Base-by-base conservation (phyloP, 2,329 filamentous ascomycete species). In the Leptographium radiaticola region DNA sequence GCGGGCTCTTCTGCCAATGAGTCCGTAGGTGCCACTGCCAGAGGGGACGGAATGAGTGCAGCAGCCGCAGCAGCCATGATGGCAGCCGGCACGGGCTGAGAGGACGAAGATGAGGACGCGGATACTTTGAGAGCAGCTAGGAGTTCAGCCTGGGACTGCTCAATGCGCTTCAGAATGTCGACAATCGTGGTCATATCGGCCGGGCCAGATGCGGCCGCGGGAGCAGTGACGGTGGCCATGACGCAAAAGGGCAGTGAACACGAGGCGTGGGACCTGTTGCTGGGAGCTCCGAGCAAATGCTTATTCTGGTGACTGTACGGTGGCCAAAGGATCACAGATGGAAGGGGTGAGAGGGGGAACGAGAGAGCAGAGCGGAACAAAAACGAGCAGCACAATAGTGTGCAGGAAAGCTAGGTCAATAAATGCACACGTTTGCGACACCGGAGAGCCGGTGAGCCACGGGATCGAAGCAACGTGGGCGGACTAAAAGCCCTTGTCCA, bases 61-160 rank as follows among this genome's bases (percentile, higher is more conserved):
- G 51, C 45, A 1, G 49, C 43, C 10, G 49, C 53, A 25, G 52
- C 30, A 8, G 46, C 52, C 18, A 47, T 42, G 20, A 50, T 51
- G 33, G 52, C 13, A 12, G 56, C 42, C 4, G 33, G 39, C 2
- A 44, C 18, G 9, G 20, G 25, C 11, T 25, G 10, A 30, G 36
- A 13, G 9, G 40, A 18, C 2, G 53, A 30, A 4, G 53, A 39
- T 18, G 57, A 61, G 46, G 49, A 30, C 3, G 53, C n/a, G 6
- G 53, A 39, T 20, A 56, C 61, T 46, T 74, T 67, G 31, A 75
- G 61, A 5, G 68, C 68, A 25, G 66, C 64, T 38, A 72, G 57
- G 18, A 76, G 64, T 49, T 69, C 65, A 12, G 65, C 59, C 57
- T 75, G 73, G 16, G 66, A 67, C 53, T 68, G 64, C 54, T 71